Conservation (phyloP, 371 early-diverging fungal species). For the Apophysomyces ossiformis region DNA sequence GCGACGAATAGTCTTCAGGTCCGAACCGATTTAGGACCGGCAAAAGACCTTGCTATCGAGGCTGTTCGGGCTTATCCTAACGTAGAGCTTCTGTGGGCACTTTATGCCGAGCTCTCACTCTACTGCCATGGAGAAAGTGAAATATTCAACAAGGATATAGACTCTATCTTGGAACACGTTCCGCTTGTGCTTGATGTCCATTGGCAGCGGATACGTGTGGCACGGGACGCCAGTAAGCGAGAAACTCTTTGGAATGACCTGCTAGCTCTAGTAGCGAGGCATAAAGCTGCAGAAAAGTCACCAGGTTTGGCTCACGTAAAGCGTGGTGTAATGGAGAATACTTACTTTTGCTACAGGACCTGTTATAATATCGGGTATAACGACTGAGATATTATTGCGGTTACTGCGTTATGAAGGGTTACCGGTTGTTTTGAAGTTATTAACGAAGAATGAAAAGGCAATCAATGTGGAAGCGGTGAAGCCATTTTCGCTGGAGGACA, state of each 20-base stretch:
- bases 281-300: background rate
- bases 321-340: background rate
- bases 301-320: constrained; percentile 2
- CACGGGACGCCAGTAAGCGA: background rate
- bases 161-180: constrained; percentile 5
- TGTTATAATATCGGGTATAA: constrained; percentile 19
- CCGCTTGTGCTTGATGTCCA: constrained; percentile 32
- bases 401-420: constrained; percentile 23
- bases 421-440: constrained; percentile 14
- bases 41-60: constrained; percentile 14
- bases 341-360: constrained; percentile 12
- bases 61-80: constrained; percentile 17
- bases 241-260: background rate
- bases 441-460: constrained; percentile 15
- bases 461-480: constrained; percentile 20
- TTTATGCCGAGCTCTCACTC: constrained; percentile 31
- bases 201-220: constrained; percentile 32
- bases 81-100: constrained; percentile 25
- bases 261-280: constrained; percentile 6
- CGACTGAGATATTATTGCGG: constrained; percentile 31
- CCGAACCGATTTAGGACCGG: background rate
- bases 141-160: constrained; percentile 14
- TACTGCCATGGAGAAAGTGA: constrained; percentile 28
- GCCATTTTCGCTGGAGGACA: constrained; percentile 25
- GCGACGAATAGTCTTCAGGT: background rate